phyloP scores from a whole-genome alignment of 345 rosid genomes.

The Iberis pinnata region DNA sequence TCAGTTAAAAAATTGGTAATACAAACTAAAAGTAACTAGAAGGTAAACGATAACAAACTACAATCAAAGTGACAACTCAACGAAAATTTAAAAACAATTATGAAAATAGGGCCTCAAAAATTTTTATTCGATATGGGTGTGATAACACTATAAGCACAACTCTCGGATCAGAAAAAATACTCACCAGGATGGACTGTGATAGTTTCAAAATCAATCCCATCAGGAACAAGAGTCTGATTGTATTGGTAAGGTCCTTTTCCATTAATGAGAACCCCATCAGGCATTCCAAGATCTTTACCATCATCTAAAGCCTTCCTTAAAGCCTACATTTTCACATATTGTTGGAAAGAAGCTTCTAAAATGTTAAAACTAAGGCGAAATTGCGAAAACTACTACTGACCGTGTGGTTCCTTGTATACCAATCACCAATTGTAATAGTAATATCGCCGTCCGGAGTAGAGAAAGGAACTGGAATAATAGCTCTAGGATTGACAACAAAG shows the following conservation, averaged over 20 bases:
- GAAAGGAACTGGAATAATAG: constrained; percentile 77
- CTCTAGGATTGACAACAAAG: constrained; percentile 72
- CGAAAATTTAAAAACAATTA: too few relatives aligned
- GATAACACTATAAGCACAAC: too few relatives aligned
- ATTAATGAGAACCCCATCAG: constrained; percentile 90
- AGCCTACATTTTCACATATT: constrained; percentile 44
- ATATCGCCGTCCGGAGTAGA: constrained; percentile 74
- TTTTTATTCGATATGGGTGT: too few relatives aligned
- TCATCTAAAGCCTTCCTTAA: constrained; percentile 85
- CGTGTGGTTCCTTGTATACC: constrained; percentile 92
- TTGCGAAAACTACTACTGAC: constrained; percentile 45
- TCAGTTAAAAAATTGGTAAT: too few relatives aligned
- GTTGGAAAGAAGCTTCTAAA: neutral
- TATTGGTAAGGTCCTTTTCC: constrained; percentile 97
- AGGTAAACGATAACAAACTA: too few relatives aligned
- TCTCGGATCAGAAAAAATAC: too few relatives aligned
- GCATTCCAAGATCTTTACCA: constrained; percentile 92
- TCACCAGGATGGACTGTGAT: constrained; percentile 90
- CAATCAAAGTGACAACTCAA: too few relatives aligned
- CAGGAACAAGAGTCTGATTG: constrained; percentile 72
- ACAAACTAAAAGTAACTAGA: too few relatives aligned
- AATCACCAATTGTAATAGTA: constrained; percentile 74
- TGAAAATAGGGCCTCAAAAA: too few relatives aligned
- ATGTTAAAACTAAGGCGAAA: neutral
- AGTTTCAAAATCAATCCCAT: constrained; percentile 63